Evolutionary conservation across 2,329 filamentous ascomycete genomes (phyloP).

Genomic region (Talaromyces marneffei): DNA sequence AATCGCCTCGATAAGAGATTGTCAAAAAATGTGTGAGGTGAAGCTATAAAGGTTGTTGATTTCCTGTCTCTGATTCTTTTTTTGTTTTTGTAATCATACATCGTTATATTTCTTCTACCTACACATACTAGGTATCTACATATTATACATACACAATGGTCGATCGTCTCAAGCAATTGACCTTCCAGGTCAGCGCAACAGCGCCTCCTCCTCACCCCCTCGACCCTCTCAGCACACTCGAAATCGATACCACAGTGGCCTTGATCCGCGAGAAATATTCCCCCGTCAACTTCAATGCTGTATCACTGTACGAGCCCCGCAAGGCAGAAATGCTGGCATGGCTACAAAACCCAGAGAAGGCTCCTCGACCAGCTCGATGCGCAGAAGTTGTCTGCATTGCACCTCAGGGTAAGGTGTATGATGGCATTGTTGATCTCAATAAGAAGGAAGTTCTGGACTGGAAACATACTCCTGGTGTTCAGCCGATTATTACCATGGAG

Average conservation of each 20-base stretch:
- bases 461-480: slow-evolving; percentile 68
- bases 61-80: neutral
- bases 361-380: slow-evolving; percentile 60
- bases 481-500: slow-evolving; percentile 89
- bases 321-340: slow-evolving; percentile 79
- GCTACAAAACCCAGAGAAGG: slow-evolving; percentile 59
- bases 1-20: neutral
- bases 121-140: neutral
- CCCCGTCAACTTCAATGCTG: slow-evolving; percentile 76
- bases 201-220: slow-evolving; percentile 61
- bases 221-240: slow-evolving; percentile 65
- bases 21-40: neutral
- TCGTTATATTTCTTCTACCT: neutral
- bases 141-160: slow-evolving; percentile 32
- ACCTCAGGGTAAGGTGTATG: slow-evolving; percentile 70
- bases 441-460: slow-evolving; percentile 64
- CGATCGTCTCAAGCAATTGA: slow-evolving; percentile 59
- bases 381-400: slow-evolving; percentile 82
- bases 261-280: slow-evolving; percentile 65
- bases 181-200: slow-evolving; percentile 55
- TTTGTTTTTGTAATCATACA: neutral
- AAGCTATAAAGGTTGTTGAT: neutral
- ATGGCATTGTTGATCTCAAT: slow-evolving; percentile 71
- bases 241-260: slow-evolving; percentile 67
- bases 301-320: slow-evolving; percentile 76